Evolutionary conservation across 1,139 yeast genomes (phyloP), one percentile per base, ranked within the genome.

Genomic region (Debaryomyces singareniensis): DNA sequence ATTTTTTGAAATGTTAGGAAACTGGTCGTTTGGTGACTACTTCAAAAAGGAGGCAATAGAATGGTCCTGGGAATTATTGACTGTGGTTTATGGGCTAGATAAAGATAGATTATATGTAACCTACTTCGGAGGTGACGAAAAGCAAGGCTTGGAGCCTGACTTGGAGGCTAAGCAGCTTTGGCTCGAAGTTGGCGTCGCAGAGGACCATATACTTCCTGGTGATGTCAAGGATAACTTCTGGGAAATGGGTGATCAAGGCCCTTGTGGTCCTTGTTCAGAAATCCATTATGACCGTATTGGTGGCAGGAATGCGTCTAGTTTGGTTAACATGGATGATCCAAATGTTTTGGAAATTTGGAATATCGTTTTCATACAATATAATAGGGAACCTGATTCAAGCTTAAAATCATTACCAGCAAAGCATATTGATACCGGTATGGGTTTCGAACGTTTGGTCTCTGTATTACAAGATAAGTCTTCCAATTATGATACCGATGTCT

Each of bases 201-300:
- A 85, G 43, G 91, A 81, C 54, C 97, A 87, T 54, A 89, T 91
- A 45, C 67, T 91, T 43, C 95, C 96, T 15, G 99, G 98, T 35
- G 68, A 78, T 42, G 84, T 79, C 33, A 68, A 78, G 53, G 99
- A 91, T 56, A 91, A 91, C 65, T 91, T 91, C 59, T 91, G 99
- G 99, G 99, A 93, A 68, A 91, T 91, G 99, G 99, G 99, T 46
- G 99, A 93, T 53, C 97, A 89, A 65, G 99, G 99, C 43, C 99
- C 99, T 27, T 91, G 99, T 68, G 99, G 99, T 40, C 99, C 99
- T 30, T 93, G 98, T 65, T 84, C 95, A 13, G 98, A 91, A 60
- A 75, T 91, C 45, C 99, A 91, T 59, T 91, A 86, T 58, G 99
- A 91, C 58, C 78, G 98, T 61, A 86, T 91, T 42, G 98, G 98